Evolutionary conservation across 192 early-diverging fungal genomes (phyloP).

Genomic region (Fimicolochytrium jonesii): DNA sequence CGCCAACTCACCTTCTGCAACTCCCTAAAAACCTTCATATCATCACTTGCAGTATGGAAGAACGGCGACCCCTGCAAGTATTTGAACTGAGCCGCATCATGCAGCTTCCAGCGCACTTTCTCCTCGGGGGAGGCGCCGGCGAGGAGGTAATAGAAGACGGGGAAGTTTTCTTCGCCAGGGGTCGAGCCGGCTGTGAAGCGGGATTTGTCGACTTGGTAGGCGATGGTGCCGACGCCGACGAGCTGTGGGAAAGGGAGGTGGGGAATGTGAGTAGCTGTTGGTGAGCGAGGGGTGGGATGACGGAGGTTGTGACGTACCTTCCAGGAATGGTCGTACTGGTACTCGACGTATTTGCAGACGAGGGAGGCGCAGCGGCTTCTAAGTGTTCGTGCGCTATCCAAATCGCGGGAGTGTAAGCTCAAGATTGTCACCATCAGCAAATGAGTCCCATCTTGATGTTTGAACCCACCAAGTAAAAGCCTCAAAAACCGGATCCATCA

Average conservation of each 20-base stretch:
- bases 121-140: constrained; percentile 76
- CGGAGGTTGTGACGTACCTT: too few species aligned
- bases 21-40: constrained; percentile 52
- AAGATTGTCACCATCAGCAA: background rate
- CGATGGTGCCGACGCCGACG: constrained; percentile 78
- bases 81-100: constrained; percentile 40
- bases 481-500: constrained; percentile 24
- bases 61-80: constrained; percentile 43
- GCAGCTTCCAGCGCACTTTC: constrained; percentile 65
- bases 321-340: constrained; percentile 22
- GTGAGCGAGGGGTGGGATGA: too few species aligned
- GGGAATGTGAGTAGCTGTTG: too few species aligned
- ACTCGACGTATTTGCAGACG: constrained; percentile 26
- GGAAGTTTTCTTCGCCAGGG: constrained; percentile 77
- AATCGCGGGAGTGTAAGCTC: too few species aligned
- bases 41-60: constrained; percentile 29
- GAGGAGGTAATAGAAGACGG: constrained; percentile 86
- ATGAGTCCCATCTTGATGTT: background rate
- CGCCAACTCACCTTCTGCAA: constrained; percentile 56
- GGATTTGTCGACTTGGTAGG: constrained; percentile 80
- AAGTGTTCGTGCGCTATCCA: constrained; percentile 9
- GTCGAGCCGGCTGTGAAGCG: constrained; percentile 50
- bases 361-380: constrained; percentile 17
- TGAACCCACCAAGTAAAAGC: constrained; percentile 14
- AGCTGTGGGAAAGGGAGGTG: too few species aligned